Evolutionary conservation across 805 yeast species (phyloP), one percentile per base, ranked within the genome.

Genomic region (Zygosaccharomyces bisporus): DNA sequence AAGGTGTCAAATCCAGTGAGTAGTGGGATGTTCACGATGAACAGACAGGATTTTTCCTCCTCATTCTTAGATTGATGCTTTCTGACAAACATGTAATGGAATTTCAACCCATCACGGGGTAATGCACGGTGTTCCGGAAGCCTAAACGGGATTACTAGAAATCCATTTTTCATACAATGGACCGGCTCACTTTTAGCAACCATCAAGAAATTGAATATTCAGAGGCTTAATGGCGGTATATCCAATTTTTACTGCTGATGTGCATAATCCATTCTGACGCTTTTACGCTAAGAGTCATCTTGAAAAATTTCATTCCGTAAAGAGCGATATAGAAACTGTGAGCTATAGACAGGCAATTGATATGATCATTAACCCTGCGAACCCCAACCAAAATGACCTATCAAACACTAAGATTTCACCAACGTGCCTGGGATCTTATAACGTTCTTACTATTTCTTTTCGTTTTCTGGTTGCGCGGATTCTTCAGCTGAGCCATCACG

Each of bases 11-110:
- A 56, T 18, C 73, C 71, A 5, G 88, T 73, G 45, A 75, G 73
- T 17, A 82, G 66, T 1, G 97, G 96, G 32, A 88, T 66, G 59
- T 90, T 89, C 46, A 84, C 79, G 4, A 83, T 61, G 65, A 90
- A 90, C n/a, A 90, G 63, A 21, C 85, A 70, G 41, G 75, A 74
- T 16, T 73, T 63, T 25, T 74, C 74, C 2, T 69, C 64, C 25
- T 68, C 70, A 41, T 69, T 68, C 33, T 64, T 58, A 34, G 72
- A 65, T 18, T 75, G 67, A 58, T 86, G 95, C 56, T 81, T 85
- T 63, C 83, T 84, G 54, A 77, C 65, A 56, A 73, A 85, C 52
- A 83, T 65, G 55, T 77, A 82, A 60, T 86, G 95, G 18, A 61
- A 57, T 3, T 50, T 35, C 4, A 45, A 24, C 6, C 47, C 42